Base-by-base conservation (phyloP, 2,329 filamentous ascomycete species). In the Venturia asperata region DNA sequence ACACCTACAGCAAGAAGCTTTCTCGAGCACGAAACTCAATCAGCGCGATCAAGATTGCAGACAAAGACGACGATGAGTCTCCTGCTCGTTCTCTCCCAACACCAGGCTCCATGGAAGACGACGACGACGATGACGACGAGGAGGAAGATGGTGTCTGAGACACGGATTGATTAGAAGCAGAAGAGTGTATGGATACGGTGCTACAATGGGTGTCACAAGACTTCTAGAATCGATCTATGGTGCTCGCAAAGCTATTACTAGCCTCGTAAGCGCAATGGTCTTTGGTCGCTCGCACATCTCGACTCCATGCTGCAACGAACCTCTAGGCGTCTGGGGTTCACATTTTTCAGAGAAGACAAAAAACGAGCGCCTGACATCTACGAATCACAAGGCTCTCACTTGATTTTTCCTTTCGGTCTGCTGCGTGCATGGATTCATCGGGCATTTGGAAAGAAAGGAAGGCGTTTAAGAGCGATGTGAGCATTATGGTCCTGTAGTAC, bases 31-130 rank as follows among this genome's bases (percentile, higher is more conserved):
- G 17, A 15, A 37, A 37, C 7, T n/a, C 30, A 3, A n/a, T 58
- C 1, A 58, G 27, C 30, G 52, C 52, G 2, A 79, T 71, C 74
- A 15, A 70, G 78, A n/a, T 37, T 1, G 17, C 52, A 11, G 52
- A 34, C 0, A 17, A 58, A 37, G 15, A 58, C 2, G 52, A 37
- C 7, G 52, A 58, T 10, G 52, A 58, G 3, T 58, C 52, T n/a
- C 30, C 52, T 2, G 52, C 52, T 3, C 52, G 52, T 2, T 58
- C 52, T 37, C 52, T 58, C 13, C 52, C 52, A 3, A 58, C 52
- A 21, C 52, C 52, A 3, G 52, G 52, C 30, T 58, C 52, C 15
- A 58, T 58, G 52, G 52, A 52, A 10, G 47, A 58, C 6, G 52
- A 55, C 17, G 49, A 58, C 15, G 27, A 37, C 19, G 52, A 58